Base-by-base conservation (phyloP, 345 rosid species). In the Salix purpurea region DNA sequence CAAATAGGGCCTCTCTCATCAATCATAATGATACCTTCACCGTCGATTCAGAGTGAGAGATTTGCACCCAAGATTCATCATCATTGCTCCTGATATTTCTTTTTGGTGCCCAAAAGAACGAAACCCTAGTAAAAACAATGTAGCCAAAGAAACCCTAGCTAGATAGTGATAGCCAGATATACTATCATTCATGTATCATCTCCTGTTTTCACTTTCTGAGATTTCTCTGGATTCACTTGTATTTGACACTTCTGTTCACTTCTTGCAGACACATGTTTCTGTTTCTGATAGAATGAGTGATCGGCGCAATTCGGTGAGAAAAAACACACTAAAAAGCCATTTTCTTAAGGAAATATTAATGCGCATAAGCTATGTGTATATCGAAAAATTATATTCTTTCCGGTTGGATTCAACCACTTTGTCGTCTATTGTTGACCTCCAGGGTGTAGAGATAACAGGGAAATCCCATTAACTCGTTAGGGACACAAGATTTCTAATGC, bases 1-100 rank as follows among this genome's bases (percentile, higher is more conserved):
- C 90, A 90, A 90, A 89, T 83, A 88, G 87, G 89, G 85, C 84
- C 91, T 83, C 83, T 85, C 78, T 74, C 85, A 86, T 85, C 88
- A 81, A 89, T 90, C 87, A 85, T 88, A 81, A 90, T 91, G 89
- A 90, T 89, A 88, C 80, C 85, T 84, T 89, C 96, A 89, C 89
- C 89, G 84, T 86, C 82, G 78, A 80, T 83, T 83, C 88, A 87
- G 84, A 65, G 37, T 30, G 84, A 80, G 79, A 86, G 92, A 94
- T 89, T 85, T 90, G 92, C 94, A 89, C 91, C 89, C 79, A 85
- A 94, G 93, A 92, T 92, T 86, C 87, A 90, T 88, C 93, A 92
- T 94, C 97, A 92, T 94, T 90, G 88, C 90, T 75, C 18, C 74
- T 81, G 73, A 87, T 85, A 77, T 88, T 82, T 76, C 67, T 76